These are phyloP conservation scores for Populus hybrid DNA, from an alignment of 441 rosid species.

Conservation along the genomic window DNA sequence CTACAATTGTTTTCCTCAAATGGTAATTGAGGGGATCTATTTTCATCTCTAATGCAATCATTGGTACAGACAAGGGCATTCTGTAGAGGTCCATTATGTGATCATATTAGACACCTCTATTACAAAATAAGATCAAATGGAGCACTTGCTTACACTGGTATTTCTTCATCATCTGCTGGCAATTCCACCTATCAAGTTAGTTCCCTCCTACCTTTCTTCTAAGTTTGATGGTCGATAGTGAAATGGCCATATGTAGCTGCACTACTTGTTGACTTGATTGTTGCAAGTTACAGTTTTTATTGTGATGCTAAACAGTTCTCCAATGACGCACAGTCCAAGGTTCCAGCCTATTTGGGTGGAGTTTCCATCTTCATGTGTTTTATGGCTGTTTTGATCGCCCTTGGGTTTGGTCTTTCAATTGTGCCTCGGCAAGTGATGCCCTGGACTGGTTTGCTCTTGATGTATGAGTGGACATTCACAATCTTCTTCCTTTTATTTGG, in stretches of 20 bases:
- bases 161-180: slow-evolving; percentile 52
- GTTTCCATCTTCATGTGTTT: slow-evolving; percentile 59
- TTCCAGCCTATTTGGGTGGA: slow-evolving; percentile 67
- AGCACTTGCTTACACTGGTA: slow-evolving; percentile 50
- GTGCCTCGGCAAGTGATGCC: slow-evolving; percentile 93
- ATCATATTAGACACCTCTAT: slow-evolving; percentile 63
- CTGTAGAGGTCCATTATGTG: slow-evolving; percentile 58
- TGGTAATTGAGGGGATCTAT: not conserved
- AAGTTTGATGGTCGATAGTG: not conserved
- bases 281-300: slow-evolving; percentile 2
- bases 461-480: slow-evolving; percentile 88
- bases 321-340: slow-evolving; percentile 44
- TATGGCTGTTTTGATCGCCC: slow-evolving; percentile 42
- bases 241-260: not conserved
- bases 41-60: slow-evolving; percentile 17
- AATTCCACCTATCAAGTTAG: slow-evolving; percentile 57
- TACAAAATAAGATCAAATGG: slow-evolving; percentile 55
- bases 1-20: slow-evolving; percentile 8
- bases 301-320: slow-evolving; percentile 43
- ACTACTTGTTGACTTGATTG: slow-evolving; percentile 2
- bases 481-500: slow-evolving; percentile 70
- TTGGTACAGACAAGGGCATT: slow-evolving; percentile 53
- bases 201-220: slow-evolving; percentile 18
- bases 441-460: slow-evolving; percentile 91
- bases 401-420: slow-evolving; percentile 56